Evolutionary conservation across 805 yeast species (phyloP).

Genomic region (Aciculoconidium aculeatum): DNA sequence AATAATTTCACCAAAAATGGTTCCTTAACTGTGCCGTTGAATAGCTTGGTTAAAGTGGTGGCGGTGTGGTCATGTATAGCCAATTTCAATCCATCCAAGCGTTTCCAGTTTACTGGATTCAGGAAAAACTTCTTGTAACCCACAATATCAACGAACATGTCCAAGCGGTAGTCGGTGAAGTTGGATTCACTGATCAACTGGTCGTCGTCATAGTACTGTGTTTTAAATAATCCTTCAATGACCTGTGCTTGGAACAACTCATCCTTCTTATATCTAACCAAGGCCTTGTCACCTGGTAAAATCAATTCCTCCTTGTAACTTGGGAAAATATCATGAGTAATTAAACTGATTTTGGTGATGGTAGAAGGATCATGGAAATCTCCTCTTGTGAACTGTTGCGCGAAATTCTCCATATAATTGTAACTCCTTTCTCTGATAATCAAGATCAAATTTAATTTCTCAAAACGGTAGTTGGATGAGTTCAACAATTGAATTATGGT

Average conservation of each 20-base stretch:
- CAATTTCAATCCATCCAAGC: conserved; percentile 24
- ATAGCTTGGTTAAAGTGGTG: conserved; percentile 14
- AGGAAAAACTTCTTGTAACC: conserved; percentile 37
- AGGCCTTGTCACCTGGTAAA: conserved; percentile 29
- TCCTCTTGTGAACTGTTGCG: conserved; percentile 14
- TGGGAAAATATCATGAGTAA: conserved; percentile 25
- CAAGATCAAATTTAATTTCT: conserved; percentile 24
- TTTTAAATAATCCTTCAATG: conserved; percentile 25
- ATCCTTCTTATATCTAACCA: conserved; percentile 32
- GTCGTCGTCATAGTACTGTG: conserved; percentile 15
- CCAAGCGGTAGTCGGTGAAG: conserved; percentile 24
- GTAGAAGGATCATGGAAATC: conserved; percentile 17
- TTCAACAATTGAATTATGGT: conserved; percentile 29
- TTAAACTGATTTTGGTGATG: conserved; percentile 17
- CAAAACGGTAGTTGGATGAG: conserved; percentile 22
- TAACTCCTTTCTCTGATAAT: conserved; percentile 21
- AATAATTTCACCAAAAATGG: conserved; percentile 28
- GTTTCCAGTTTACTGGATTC: conserved; percentile 20
- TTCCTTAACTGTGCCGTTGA: conserved; percentile 25
- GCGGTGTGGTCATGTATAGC: conserved; percentile 19
- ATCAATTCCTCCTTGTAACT: conserved; percentile 25
- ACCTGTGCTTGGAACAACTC: conserved; percentile 34
- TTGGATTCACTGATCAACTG: conserved; percentile 14
- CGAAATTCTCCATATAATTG: conserved; percentile 16
- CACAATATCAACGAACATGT: conserved; percentile 32